A percentile compares a stretch with the other conserved stretches of the same genome.
Conservation (phyloP, 176 grass and related monocot genomes). For the Aegilops tauschii region DNA sequence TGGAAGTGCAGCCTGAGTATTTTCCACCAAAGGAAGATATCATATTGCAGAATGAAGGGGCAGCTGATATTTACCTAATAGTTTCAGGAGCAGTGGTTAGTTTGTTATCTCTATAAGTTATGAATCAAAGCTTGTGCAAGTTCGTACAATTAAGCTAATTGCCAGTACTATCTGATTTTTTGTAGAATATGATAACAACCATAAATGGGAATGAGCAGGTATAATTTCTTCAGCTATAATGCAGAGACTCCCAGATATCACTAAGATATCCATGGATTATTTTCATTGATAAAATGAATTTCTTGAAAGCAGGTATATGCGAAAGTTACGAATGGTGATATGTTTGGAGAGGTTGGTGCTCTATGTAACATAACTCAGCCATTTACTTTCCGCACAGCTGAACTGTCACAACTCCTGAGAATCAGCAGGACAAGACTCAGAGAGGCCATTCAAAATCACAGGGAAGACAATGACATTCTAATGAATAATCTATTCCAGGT, state of each 20-base stretch:
- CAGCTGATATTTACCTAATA: conserved; percentile 75
- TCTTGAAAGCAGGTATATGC: conserved; percentile 55
- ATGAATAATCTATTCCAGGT: conserved; percentile 87
- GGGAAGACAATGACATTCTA: conserved; percentile 55
- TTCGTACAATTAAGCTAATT: conserved; percentile 24
- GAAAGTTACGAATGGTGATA: conserved; percentile 48
- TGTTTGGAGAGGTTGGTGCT: conserved; percentile 71
- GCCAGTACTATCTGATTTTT: conserved; percentile 5
- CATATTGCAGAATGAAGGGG: conserved; percentile 70
- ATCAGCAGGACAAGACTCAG: conserved; percentile 60
- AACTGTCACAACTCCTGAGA: conserved; percentile 82
- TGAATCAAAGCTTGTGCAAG: background rate
- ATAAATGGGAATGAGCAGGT: conserved; percentile 51
- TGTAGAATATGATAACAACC: conserved; percentile 55
- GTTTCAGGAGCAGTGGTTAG: conserved; percentile 90
- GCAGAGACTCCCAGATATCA: background rate
- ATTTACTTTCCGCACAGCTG: conserved; percentile 67
- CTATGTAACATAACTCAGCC: conserved; percentile 57
- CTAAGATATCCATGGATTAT: background rate
- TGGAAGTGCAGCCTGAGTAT: conserved; percentile 86
- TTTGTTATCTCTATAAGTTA: conserved; percentile 21
- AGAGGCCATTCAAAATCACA: conserved; percentile 70
- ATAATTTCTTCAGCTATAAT: background rate
- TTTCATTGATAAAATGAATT: conserved; percentile 15
- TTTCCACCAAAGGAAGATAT: conserved; percentile 82